Conservation (phyloP, 2,329 filamentous ascomycete species). For the Colletotrichum gloeosporioides region DNA sequence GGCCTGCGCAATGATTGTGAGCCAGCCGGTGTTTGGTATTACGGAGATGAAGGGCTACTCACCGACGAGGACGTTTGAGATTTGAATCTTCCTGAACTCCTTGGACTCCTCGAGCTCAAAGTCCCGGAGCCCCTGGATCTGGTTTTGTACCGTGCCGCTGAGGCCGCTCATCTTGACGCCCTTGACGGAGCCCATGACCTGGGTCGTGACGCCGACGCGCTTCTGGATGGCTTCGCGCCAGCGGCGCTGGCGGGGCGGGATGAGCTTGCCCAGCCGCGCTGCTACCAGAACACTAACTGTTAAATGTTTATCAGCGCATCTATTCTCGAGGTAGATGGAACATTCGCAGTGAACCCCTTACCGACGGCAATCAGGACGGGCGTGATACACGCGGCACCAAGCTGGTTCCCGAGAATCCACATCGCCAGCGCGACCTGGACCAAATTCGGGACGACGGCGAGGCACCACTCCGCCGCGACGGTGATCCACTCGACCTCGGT, state of each 20-base stretch:
- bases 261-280: neutral
- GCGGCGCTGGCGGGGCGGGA: neutral
- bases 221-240: slow-evolving; percentile 57
- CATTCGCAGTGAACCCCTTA: slow-evolving; percentile 14
- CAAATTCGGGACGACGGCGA: slow-evolving; percentile 17
- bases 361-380: slow-evolving; percentile 40
- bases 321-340: neutral
- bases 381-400: slow-evolving; percentile 44
- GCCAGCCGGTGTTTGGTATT: rapidly evolving
- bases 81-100: slow-evolving; percentile 1
- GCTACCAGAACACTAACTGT: neutral
- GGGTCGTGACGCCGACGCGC: slow-evolving; percentile 53
- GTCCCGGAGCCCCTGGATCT: slow-evolving; percentile 24
- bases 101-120: slow-evolving; percentile 24
- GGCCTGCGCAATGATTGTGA: neutral
- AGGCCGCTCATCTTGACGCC: slow-evolving; percentile 56
- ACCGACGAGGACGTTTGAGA: neutral
- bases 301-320: rapidly evolving
- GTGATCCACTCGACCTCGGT: slow-evolving; percentile 33
- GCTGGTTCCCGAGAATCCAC: slow-evolving; percentile 33
- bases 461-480: slow-evolving; percentile 24
- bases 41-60: neutral
- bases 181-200: slow-evolving; percentile 54
- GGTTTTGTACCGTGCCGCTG: slow-evolving; percentile 37
- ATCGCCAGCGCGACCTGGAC: slow-evolving; percentile 29